phyloP scores from a whole-genome alignment of 2,329 filamentous ascomycete genomes.

The Aureobasidium vineae region DNA sequence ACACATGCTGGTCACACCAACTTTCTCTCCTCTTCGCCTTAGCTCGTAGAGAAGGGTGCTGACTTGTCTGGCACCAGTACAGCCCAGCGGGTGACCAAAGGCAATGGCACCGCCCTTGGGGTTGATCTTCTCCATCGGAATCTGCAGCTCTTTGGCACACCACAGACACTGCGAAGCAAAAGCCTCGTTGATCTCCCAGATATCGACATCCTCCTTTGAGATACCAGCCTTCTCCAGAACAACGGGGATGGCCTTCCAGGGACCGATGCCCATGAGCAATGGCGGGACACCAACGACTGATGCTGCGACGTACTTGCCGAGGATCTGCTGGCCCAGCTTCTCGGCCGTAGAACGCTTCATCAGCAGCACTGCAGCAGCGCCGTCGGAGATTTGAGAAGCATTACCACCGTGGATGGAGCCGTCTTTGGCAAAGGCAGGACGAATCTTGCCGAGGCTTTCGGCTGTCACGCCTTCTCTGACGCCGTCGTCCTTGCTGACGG shows the following conservation, averaged over 20 bases:
- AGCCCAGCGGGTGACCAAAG: constrained; percentile 88
- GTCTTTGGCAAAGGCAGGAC: constrained; percentile 83
- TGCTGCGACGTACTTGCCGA: constrained; percentile 88
- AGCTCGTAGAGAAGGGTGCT: constrained; percentile 90
- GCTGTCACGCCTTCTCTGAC: constrained; percentile 79
- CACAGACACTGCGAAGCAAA: constrained; percentile 94
- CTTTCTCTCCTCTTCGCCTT: constrained; percentile 74
- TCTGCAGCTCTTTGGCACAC: constrained; percentile 83
- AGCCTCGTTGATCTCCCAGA: constrained; percentile 99
- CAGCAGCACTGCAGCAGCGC: constrained; percentile 88
- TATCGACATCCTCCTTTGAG: constrained; percentile 85
- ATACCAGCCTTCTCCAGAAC: constrained; percentile 86
- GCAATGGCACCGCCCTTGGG: constrained; percentile 96
- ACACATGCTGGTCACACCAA: constrained; percentile 92
- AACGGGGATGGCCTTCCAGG: constrained; percentile 93
- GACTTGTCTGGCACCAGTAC: constrained; percentile 91
- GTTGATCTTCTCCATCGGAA: constrained; percentile 87
- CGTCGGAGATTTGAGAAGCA: constrained; percentile 92
- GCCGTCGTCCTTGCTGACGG: constrained; percentile 82
- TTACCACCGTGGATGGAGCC: constrained; percentile 96
- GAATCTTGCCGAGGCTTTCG: constrained; percentile 88
- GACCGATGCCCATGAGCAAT: constrained; percentile 92
- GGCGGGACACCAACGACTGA: constrained; percentile 86
- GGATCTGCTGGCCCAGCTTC: constrained; percentile 78
- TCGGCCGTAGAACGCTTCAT: constrained; percentile 94